These are phyloP conservation scores for Elsinoe necatrix DNA, from an alignment of 2,329 filamentous ascomycete genomes.

Conservation along the genomic window DNA sequence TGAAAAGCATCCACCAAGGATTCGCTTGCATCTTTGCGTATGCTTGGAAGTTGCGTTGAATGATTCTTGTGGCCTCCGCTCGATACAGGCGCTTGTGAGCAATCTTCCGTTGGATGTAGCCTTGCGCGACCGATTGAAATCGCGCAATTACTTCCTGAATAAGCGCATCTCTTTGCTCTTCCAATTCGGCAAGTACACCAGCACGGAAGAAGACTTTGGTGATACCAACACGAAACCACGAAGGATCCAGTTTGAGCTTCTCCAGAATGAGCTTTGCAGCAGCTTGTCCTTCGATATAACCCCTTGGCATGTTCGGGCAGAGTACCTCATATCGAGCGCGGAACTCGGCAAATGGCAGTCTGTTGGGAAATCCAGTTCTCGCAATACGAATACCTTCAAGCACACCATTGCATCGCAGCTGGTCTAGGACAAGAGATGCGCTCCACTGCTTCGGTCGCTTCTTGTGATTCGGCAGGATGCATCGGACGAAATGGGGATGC, in stretches of 20 bases:
- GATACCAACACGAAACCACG: constrained; percentile 84
- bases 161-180: constrained; percentile 86
- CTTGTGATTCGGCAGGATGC: constrained; percentile 96
- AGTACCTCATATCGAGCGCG: constrained; percentile 92
- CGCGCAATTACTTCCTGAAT: constrained; percentile 89
- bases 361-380: constrained; percentile 91
- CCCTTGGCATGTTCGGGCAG: constrained; percentile 77
- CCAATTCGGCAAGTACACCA: constrained; percentile 88
- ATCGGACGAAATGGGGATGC: constrained; percentile 95
- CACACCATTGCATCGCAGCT: constrained; percentile 97
- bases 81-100: constrained; percentile 91
- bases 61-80: constrained; percentile 86
- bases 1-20: constrained; percentile 95
- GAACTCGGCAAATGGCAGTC: constrained; percentile 86
- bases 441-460: constrained; percentile 91
- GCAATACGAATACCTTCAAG: constrained; percentile 98
- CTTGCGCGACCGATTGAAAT: constrained; percentile 87
- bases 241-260: constrained; percentile 73
- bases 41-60: constrained; percentile 87
- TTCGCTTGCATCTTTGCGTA: constrained; percentile 85
- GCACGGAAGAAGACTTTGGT: constrained; percentile 98
- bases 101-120: constrained; percentile 78
- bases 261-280: constrained; percentile 81
- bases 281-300: constrained; percentile 82
- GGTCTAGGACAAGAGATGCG: constrained; percentile 86